A percentile compares a stretch with the other conserved stretches of the same genome.
These are phyloP conservation scores for Lotmaria passim DNA, from an alignment of 208 protist species.

Conservation along the genomic window DNA sequence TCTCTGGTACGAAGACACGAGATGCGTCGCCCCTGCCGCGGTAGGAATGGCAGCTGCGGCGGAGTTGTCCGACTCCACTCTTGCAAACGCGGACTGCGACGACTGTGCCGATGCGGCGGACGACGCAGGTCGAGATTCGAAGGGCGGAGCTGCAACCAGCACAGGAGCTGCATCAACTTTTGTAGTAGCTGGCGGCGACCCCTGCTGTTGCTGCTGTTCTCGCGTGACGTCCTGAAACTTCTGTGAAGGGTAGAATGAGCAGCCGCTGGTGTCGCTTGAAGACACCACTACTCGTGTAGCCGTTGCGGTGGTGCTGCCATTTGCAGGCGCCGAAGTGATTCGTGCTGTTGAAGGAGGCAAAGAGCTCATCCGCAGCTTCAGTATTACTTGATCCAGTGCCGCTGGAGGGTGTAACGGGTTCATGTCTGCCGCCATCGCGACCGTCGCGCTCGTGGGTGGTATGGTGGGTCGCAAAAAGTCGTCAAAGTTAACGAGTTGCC, in stretches of 20 bases:
- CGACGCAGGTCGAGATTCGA: no score
- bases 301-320: no score
- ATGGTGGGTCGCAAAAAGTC: conserved; percentile 30
- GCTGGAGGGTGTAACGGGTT: background rate
- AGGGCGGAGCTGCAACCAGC: no score
- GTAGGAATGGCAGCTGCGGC: background rate
- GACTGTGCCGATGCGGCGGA: background rate
- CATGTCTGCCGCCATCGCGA: background rate
- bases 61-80: background rate
- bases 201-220: no score
- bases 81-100: background rate
- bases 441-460: background rate
- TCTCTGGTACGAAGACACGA: conserved; percentile 8
- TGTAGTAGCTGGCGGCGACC: no score
- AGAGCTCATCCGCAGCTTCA: conserved; percentile 15
- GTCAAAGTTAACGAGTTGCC: conserved; percentile 46
- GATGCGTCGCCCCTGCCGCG: background rate
- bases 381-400: conserved; percentile 8
- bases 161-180: no score
- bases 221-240: no score
- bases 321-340: background rate
- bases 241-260: no score
- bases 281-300: background rate
- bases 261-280: background rate
- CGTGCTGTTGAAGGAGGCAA: background rate